Conservation (phyloP, 2,329 filamentous ascomycete genomes). For the Sporothrix sp. region DNA sequence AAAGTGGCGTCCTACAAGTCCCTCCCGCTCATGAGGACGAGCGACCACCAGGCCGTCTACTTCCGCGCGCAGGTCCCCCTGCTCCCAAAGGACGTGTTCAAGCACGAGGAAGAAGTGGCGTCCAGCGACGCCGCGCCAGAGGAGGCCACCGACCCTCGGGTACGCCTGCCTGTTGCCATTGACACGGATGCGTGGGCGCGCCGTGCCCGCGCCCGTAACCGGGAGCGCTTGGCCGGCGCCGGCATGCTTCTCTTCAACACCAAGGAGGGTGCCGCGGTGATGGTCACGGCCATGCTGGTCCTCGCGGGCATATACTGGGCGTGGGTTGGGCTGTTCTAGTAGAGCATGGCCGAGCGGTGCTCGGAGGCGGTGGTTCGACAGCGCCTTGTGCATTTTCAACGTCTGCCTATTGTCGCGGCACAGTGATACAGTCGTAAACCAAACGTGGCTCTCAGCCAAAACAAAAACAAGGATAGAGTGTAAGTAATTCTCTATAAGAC, state of each 20-base stretch:
- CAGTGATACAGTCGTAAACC: neutral
- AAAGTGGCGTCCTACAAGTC: slow-evolving; percentile 59
- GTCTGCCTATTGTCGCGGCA: neutral
- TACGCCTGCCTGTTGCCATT: slow-evolving; percentile 40
- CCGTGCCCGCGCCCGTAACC: slow-evolving; percentile 35
- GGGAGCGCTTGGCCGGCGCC: slow-evolving; percentile 43
- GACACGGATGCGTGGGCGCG: slow-evolving; percentile 47
- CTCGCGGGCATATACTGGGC: slow-evolving; percentile 38
- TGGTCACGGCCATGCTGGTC: slow-evolving; percentile 34
- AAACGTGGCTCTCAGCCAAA: neutral
- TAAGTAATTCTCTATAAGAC: neutral
- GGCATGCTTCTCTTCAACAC: slow-evolving; percentile 47
- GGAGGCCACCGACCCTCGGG: slow-evolving; percentile 28
- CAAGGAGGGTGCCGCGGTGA: slow-evolving; percentile 36
- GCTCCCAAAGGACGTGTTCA: slow-evolving; percentile 21
- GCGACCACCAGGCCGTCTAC: slow-evolving; percentile 80
- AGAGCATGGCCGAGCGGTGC: neutral
- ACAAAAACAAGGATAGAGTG: neutral
- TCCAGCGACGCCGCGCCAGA: neutral
- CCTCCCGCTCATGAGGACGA: slow-evolving; percentile 68
- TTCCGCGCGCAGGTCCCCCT: slow-evolving; percentile 60
- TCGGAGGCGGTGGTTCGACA: neutral
- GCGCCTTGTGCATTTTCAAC: no score
- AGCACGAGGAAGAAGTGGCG: neutral
- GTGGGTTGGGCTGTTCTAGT: slow-evolving; percentile 5